phyloP scores from a whole-genome alignment of 1,284 basidiomycete species.

The Apiotrichum siamense region DNA sequence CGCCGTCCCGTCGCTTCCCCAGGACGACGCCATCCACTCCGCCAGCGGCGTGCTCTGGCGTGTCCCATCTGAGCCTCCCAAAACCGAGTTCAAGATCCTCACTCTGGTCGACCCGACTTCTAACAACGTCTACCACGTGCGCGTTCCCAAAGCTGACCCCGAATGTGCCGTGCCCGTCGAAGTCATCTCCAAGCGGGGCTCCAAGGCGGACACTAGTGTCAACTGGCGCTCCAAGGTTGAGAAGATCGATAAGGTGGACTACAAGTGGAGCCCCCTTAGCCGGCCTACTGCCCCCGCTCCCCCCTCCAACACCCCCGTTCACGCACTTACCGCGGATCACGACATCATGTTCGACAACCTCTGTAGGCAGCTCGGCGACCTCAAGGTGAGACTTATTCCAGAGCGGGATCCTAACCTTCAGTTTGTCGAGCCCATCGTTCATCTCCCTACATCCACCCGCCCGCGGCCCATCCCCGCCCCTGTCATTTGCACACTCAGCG shows the following conservation, averaged over 20 bases:
- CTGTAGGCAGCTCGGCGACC: slow-evolving; percentile 30
- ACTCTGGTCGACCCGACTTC: slow-evolving; percentile 15
- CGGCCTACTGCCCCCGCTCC: background rate
- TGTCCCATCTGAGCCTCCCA: background rate
- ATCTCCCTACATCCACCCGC: background rate
- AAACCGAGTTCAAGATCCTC: slow-evolving; percentile 2
- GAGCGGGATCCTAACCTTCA: background rate
- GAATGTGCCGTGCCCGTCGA: background rate
- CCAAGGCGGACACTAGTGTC: slow-evolving; percentile 37
- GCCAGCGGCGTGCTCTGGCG: slow-evolving; percentile 4
- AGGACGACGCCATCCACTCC: slow-evolving; percentile 14
- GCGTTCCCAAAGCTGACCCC: slow-evolving; percentile 5
- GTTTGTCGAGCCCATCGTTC: background rate
- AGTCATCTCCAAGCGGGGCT: slow-evolving; percentile 2
- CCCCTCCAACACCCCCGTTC: background rate
- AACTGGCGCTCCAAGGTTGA: slow-evolving; percentile 37
- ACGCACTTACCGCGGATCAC: background rate
- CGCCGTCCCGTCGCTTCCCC: background rate
- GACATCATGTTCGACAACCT: slow-evolving; percentile 37
- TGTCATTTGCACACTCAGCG: background rate
- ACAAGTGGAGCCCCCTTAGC: background rate
- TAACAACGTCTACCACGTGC: slow-evolving; percentile 10
- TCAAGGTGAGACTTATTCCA: background rate
- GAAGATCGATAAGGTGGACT: too few species aligned
- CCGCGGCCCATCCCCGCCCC: background rate